Base-by-base conservation (phyloP, 2,329 filamentous ascomycete genomes). In the Neonectria coccinea region DNA sequence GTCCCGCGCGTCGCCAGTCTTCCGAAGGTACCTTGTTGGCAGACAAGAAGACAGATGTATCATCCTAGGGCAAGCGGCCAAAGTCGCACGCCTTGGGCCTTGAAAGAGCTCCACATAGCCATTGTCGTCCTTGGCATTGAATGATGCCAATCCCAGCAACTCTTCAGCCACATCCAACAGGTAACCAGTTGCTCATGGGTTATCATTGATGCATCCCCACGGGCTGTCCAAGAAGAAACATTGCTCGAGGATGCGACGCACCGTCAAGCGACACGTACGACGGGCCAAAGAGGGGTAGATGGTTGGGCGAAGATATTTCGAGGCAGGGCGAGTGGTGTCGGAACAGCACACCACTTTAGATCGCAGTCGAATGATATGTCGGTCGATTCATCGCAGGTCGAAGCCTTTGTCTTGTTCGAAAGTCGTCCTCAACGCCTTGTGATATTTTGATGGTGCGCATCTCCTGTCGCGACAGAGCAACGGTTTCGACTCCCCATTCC, bases 381-480 rank as follows among this genome's bases (percentile, higher is more conserved):
- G 59, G 22, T 20, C 29, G 42, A 22, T 39, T 16, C 31, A 39
- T 51, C 27, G 51, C 22, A 51, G 42, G 55, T 29, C 22, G 36
- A 18, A 12, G 20, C 22, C 27, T 39, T 59, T 52, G 55, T 25
- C 33, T 53, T 36, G 4, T 33, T 42, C 44, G 50, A 29, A 20
- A 51, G 33, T 36, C 36, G 48, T 41, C 4, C 18, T 42, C 36
- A 8, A 16, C 14, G 39, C 42, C 39, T 59, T 22, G 55, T 42
- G 51, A 44, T 27, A 51, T 42, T n/a, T 63, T 47, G 50, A 42
- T 51, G 42, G 39, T 55, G 41, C 48, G 42, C 41, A 55, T 63
- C 42, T 41, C 60, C 33, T 50, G 48, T 31, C 42, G 60, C 60
- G 55, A 50, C 48, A 50, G 10, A 9, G 20, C 36, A 41, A 20